phyloP scores from a whole-genome alignment of 2,329 filamentous ascomycete species.

The Chaetothyriales sp. region DNA sequence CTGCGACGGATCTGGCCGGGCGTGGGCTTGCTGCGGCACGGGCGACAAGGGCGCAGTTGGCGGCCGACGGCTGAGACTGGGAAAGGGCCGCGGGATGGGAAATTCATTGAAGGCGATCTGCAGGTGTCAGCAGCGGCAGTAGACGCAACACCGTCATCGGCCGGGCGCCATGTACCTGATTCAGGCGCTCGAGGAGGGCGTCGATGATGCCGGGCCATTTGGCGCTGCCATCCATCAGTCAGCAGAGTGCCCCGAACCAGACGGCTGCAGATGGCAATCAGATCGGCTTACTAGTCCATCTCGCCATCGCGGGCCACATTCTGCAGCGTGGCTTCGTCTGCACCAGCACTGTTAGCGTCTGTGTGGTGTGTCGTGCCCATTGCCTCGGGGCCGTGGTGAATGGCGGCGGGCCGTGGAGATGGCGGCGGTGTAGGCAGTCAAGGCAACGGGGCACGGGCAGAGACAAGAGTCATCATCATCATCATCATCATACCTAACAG shows the following conservation, averaged over 20 bases:
- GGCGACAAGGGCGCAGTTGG: constrained; percentile 13
- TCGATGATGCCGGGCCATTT: constrained; percentile 56
- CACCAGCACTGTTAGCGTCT: not conserved
- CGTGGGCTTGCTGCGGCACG: constrained; percentile 16
- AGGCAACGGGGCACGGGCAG: too few relatives aligned
- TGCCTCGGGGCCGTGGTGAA: not conserved
- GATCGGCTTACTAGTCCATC: constrained; percentile 41
- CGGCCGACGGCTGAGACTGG: constrained; percentile 27
- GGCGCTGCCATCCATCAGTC: constrained; percentile 40
- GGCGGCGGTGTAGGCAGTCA: not conserved
- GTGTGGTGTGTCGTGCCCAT: not conserved
- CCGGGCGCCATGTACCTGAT: constrained; percentile 38
- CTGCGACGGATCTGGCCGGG: constrained; percentile 20
- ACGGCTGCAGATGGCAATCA: constrained; percentile 2
- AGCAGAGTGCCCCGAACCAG: not conserved
- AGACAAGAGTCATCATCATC: too few relatives aligned
- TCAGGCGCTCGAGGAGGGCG: constrained; percentile 52
- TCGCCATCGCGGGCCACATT: constrained; percentile 44
- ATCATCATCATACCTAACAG: not conserved
- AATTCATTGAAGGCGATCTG: constrained; percentile 68
- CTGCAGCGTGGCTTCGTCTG: constrained; percentile 42
- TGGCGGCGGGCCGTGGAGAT: not conserved
- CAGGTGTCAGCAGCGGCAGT: constrained; percentile 1
- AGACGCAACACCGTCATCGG: not conserved
- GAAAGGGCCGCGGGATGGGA: constrained; percentile 47